Evolutionary conservation across 2,329 filamentous ascomycete species (phyloP), one percentile per base, ranked within the genome.

Genomic region (Eurotiales sp.): DNA sequence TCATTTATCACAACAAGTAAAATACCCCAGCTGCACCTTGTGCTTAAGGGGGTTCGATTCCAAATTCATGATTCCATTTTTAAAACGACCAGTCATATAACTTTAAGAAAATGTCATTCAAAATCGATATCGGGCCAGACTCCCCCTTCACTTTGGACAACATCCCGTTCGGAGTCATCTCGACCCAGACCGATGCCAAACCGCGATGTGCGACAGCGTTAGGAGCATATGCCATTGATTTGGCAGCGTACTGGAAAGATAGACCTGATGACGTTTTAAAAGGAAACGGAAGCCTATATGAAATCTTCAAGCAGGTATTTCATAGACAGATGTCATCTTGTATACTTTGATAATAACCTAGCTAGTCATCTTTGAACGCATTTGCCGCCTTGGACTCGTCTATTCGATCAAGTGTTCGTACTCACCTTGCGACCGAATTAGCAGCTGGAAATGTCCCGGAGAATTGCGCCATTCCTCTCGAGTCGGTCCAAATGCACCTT

Each of bases 131-230:
- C 15, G 23, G 22, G 17, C 19, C 25, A 23, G 32, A 34, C 11
- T 44, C 37, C 3, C 56, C 55, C 10, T 82, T 82, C 57, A 79
- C 77, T 0, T 59, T 77, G 36, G 61, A 69, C 17, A 82, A 82
- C 53, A 75, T 81, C 34, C 78, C 79, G 0, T 81, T 77, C 45
- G 77, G 78, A 8, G 71, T 81, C 11, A 77, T 74, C 21, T 79
- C 75, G 0, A 73, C 70, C 0, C 39, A 53, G 7, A 53, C 54
- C 0, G 71, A 76, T 49, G 49, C 61, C 0, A 53, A 54, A 3
- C 75, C 71, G 27, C 71, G 75, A 52, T 73, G 72, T 40, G 80
- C 69, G 1, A 83, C 80, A 0, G 72, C 80, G 34, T 63, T 82
- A 10, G 64, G 69, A 8, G 72, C 82, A 47, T 66, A 67, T 4